Percentiles rank a stretch among this genome's conserved stretches.
Conservation (phyloP, 2,329 filamentous ascomycete genomes). For the Ophiognomonia clavigignenti-juglandacearum region DNA sequence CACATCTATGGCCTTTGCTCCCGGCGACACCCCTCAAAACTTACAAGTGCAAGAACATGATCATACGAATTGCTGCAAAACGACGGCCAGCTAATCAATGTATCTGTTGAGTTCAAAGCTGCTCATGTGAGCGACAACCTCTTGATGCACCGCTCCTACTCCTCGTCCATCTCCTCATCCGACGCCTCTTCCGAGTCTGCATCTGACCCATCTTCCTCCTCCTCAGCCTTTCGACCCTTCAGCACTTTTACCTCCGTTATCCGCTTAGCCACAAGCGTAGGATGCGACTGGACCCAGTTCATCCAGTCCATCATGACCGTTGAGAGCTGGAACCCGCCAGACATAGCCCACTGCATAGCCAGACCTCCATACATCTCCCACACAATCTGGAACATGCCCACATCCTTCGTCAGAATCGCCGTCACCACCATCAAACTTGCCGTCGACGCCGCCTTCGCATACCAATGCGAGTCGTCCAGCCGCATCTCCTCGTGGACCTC, state of each 20-base stretch:
- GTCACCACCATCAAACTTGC: constrained; percentile 65
- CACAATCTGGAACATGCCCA: constrained; percentile 6
- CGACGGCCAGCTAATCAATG: no score
- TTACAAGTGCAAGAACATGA: no score
- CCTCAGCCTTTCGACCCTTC: neutral
- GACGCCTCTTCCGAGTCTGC: neutral
- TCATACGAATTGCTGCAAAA: no score
- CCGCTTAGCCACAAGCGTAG: constrained; percentile 6
- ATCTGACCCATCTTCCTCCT: neutral
- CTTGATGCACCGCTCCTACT: neutral
- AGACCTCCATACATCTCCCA: constrained; percentile 49
- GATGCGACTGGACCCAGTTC: constrained; percentile 51
- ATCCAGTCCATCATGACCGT: constrained; percentile 68
- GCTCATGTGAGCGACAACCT: no score
- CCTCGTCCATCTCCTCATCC: neutral
- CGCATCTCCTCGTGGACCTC: constrained; percentile 65
- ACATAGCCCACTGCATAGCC: constrained; percentile 28
- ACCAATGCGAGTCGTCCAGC: constrained; percentile 60
- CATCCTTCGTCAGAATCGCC: constrained; percentile 50
- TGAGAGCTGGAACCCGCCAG: constrained; percentile 24
- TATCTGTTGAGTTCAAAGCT: no score
- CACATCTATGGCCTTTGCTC: no score
- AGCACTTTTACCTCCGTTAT: neutral
- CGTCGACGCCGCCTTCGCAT: constrained; percentile 69
- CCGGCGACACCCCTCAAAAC: no score